A percentile compares a stretch with the other conserved stretches of the same genome.
phyloP scores from a whole-genome alignment of 2,329 filamentous ascomycete species.

The Myriangium duriaei region DNA sequence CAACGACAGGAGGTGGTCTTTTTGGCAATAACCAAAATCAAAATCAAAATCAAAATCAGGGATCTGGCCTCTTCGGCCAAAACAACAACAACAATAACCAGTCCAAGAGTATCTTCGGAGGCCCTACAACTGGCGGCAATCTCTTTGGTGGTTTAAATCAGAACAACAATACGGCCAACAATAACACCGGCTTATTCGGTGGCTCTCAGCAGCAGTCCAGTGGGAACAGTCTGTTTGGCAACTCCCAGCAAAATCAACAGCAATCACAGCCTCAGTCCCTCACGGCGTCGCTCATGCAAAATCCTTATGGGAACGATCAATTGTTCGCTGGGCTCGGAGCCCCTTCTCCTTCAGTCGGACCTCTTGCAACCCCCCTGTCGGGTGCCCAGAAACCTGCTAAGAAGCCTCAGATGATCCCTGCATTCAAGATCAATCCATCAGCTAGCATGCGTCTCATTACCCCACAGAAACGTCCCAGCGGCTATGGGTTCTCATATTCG shows the following conservation, averaged over 20 bases:
- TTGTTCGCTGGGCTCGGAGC: constrained; percentile 65
- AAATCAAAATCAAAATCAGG: constrained; percentile 36
- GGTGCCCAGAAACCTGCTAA: constrained; percentile 65
- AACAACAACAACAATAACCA: constrained; percentile 31
- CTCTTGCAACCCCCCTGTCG: constrained; percentile 78
- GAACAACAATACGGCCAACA: constrained; percentile 22
- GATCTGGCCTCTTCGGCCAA: constrained; percentile 36
- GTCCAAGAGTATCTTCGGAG: constrained; percentile 12
- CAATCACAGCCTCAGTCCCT: constrained; percentile 42
- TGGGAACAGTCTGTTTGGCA: constrained; percentile 41
- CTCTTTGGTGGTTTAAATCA: constrained; percentile 26
- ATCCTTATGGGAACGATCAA: constrained; percentile 79
- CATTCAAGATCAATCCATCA: constrained; percentile 75
- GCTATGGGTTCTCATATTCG: constrained; percentile 87
- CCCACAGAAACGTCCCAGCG: constrained; percentile 59
- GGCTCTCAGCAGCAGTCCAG: constrained; percentile 29
- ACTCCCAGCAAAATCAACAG: constrained; percentile 39
- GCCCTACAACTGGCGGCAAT: constrained; percentile 12
- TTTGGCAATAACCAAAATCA: constrained; percentile 20
- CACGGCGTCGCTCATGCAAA: constrained; percentile 70
- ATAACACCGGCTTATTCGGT: constrained; percentile 29
- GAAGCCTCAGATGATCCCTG: constrained; percentile 59
- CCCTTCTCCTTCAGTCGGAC: constrained; percentile 63
- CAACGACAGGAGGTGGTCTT: constrained; percentile 15
- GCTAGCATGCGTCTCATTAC: constrained; percentile 70